These are phyloP conservation scores for Tricholomella constricta DNA, from an alignment of 768 basidiomycete species.

Conservation along the genomic window DNA sequence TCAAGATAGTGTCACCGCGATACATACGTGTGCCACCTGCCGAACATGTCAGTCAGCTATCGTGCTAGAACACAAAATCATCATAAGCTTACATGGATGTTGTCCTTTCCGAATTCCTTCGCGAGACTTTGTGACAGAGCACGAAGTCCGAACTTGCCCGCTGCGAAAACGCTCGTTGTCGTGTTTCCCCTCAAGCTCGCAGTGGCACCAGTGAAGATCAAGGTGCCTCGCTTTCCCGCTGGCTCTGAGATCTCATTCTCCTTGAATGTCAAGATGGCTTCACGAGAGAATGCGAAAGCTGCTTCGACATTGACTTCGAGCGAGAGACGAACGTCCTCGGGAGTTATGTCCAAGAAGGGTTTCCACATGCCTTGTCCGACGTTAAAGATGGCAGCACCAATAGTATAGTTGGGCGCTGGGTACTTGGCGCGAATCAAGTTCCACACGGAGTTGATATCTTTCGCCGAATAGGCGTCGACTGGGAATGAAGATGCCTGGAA, in stretches of 20 bases:
- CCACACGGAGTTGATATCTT: slow-evolving; percentile 54
- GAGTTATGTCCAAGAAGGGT: slow-evolving; percentile 64
- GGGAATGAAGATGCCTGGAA: slow-evolving; percentile 60
- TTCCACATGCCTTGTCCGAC: slow-evolving; percentile 60
- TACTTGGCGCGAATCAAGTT: slow-evolving; percentile 45
- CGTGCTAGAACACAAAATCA: not conserved
- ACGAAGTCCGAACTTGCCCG: slow-evolving; percentile 63
- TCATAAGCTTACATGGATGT: slow-evolving; percentile 59
- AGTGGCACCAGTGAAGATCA: slow-evolving; percentile 77
- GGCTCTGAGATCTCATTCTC: slow-evolving; percentile 50
- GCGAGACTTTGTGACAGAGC: slow-evolving; percentile 70
- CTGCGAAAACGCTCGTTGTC: slow-evolving; percentile 61
- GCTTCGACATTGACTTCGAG: slow-evolving; percentile 56
- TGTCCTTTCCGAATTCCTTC: slow-evolving; percentile 74
- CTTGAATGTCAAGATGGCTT: slow-evolving; percentile 61
- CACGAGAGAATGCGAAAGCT: slow-evolving; percentile 65
- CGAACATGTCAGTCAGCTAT: slow-evolving; percentile 1
- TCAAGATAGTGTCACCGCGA: not conserved
- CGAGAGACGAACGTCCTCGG: slow-evolving; percentile 53
- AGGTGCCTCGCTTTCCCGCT: slow-evolving; percentile 58
- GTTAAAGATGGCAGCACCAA: slow-evolving; percentile 70
- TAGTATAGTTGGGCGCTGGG: slow-evolving; percentile 47
- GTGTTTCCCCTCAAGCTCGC: slow-evolving; percentile 64
- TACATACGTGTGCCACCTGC: slow-evolving; percentile 67
- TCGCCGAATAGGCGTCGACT: slow-evolving; percentile 48